Evolutionary conservation across 2,329 filamentous ascomycete species (phyloP).

Genomic region (Pseudonectria buxi): DNA sequence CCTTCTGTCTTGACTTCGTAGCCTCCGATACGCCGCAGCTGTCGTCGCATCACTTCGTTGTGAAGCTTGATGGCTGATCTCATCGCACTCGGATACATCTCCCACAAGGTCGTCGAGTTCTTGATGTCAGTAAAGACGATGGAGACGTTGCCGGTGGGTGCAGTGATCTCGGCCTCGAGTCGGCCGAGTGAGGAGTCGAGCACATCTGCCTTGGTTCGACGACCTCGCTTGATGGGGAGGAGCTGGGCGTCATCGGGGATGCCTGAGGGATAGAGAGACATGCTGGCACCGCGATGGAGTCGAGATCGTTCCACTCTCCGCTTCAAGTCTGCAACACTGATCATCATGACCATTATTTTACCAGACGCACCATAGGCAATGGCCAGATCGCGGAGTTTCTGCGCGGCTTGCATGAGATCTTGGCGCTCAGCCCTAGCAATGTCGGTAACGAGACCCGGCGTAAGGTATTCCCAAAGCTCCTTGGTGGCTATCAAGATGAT

Average conservation of each 20-base stretch:
- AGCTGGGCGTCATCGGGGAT: conserved; percentile 64
- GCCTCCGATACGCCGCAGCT: conserved; percentile 86
- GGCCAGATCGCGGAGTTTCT: conserved; percentile 88
- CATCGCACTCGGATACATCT: conserved; percentile 92
- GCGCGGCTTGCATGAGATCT: conserved; percentile 90
- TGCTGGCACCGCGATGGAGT: conserved; percentile 69
- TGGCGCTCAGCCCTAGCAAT: conserved; percentile 78
- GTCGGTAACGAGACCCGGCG: conserved; percentile 84
- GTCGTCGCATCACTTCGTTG: conserved; percentile 92
- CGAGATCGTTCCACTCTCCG: conserved; percentile 69
- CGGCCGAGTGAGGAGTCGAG: conserved; percentile 81
- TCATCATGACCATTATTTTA: conserved; percentile 99
- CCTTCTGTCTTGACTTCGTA: conserved; percentile 99
- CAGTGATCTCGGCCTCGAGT: conserved; percentile 83
- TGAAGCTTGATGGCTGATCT: conserved; percentile 93
- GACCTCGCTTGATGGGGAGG: conserved; percentile 56
- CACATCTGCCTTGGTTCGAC: conserved; percentile 56
- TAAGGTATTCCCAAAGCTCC: conserved; percentile 93
- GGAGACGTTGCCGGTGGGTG: conserved; percentile 82
- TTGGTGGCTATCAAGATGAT: conserved; percentile 86
- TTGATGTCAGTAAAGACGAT: conserved; percentile 99
- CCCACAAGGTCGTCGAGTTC: conserved; percentile 93
- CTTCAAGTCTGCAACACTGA: conserved; percentile 86
- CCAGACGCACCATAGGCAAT: conserved; percentile 90
- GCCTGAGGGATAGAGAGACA: conserved; percentile 74